Conservation (phyloP, 2,329 filamentous ascomycete species). For the Coniochaeta ligniaria region DNA sequence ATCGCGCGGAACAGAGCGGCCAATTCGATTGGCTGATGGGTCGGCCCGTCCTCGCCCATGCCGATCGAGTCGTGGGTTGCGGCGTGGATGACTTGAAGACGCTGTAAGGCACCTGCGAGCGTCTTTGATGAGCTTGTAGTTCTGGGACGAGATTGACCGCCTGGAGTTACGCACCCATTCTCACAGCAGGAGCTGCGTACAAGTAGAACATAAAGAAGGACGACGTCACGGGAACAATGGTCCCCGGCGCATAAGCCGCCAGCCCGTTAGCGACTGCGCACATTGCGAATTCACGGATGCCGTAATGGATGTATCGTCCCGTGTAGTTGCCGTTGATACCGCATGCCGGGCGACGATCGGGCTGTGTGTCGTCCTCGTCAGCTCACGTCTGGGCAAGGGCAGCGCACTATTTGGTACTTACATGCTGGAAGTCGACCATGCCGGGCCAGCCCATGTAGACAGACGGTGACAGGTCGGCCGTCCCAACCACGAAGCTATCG, state of each 20-base stretch:
- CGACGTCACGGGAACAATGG: slow-evolving; percentile 45
- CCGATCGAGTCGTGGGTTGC: slow-evolving; percentile 49
- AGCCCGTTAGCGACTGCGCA: slow-evolving; percentile 49
- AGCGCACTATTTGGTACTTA: slow-evolving; percentile 17
- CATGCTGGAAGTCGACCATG: slow-evolving; percentile 43
- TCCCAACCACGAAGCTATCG: slow-evolving; percentile 36
- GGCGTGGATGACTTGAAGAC: slow-evolving; percentile 41
- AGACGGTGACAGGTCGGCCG: slow-evolving; percentile 37
- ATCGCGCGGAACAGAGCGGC: slow-evolving; percentile 44
- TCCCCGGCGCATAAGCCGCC: slow-evolving; percentile 44
- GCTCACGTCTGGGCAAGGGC: neutral
- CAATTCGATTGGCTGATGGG: slow-evolving; percentile 47
- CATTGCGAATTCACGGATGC: slow-evolving; percentile 58
- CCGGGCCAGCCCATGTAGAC: slow-evolving; percentile 42
- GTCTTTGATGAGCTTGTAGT: too few relatives aligned
- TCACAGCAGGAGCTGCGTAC: slow-evolving; percentile 35
- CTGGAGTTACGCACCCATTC: slow-evolving; percentile 30
- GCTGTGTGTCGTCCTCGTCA: slow-evolving; percentile 3
- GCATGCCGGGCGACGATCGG: slow-evolving; percentile 11
- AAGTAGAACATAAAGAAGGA: slow-evolving; percentile 54
- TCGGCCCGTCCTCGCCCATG: slow-evolving; percentile 47
- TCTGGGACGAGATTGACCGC: too few relatives aligned
- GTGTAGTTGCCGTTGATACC: slow-evolving; percentile 36
- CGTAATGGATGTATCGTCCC: slow-evolving; percentile 53
- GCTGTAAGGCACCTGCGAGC: slow-evolving; percentile 31